Percentiles rank a stretch among this genome's conserved stretches.
These are phyloP conservation scores for Chionographis japonica DNA, from an alignment of 106 monocot species.

Conservation along the genomic window DNA sequence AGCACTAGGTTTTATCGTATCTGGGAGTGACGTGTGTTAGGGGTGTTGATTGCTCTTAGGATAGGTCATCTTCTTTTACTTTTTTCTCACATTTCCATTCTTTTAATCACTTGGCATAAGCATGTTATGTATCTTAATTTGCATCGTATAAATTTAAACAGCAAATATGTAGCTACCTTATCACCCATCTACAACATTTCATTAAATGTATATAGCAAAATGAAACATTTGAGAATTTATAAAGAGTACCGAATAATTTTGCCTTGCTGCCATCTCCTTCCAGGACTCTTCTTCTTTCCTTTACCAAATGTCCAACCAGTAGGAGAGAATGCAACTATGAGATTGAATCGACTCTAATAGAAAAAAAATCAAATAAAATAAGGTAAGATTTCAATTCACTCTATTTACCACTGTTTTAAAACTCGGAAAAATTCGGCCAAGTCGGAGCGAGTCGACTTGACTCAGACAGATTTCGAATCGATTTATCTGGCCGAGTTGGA, in stretches of 20 bases:
- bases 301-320: slow-evolving; percentile 96
- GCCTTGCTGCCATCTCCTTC: slow-evolving; percentile 90
- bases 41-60: too few species aligned
- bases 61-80: too few species aligned
- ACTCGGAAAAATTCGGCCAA: too few species aligned
- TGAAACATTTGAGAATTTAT: background rate
- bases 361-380: background rate
- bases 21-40: too few species aligned
- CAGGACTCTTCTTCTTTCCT: slow-evolving; percentile 78
- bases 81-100: too few species aligned
- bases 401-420: too few species aligned
- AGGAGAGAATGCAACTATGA: slow-evolving; percentile 94
- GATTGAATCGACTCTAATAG: slow-evolving; percentile 63
- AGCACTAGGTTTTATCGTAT: too few species aligned
- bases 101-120: too few species aligned
- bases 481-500: too few species aligned
- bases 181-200: background rate
- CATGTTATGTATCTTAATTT: background rate
- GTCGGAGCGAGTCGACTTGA: too few species aligned
- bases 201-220: background rate
- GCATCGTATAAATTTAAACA: background rate
- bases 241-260: slow-evolving; percentile 73
- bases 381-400: background rate
- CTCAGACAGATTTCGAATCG: too few species aligned
- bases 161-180: background rate